These are phyloP conservation scores for Chlamydomonas schloesseri DNA, from an alignment of 139 green algal species.

Conservation along the genomic window DNA sequence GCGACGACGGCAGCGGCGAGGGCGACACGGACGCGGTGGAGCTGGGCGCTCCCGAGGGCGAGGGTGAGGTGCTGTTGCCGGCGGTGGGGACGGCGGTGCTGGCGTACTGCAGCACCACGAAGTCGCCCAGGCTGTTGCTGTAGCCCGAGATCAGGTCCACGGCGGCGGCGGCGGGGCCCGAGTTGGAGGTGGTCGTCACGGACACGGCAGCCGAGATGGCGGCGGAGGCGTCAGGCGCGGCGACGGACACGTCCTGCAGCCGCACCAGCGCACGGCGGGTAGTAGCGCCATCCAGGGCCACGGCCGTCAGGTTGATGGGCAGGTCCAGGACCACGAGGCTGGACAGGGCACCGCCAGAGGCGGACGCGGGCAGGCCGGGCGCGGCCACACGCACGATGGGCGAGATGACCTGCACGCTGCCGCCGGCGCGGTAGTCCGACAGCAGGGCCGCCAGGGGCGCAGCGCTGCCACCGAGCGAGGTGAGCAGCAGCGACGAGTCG, in stretches of 20 bases:
- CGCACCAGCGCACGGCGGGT: too few species aligned
- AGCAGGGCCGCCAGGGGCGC: neutral
- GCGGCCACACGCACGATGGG: slow-evolving; percentile 14
- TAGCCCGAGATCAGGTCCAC: neutral
- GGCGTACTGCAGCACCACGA: slow-evolving; percentile 20
- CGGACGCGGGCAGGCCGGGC: neutral
- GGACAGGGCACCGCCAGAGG: neutral
- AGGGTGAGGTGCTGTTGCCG: too few species aligned
- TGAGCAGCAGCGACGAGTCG: slow-evolving; percentile 4
- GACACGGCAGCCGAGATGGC: neutral
- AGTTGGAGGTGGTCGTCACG: neutral
- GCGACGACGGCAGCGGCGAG: too few species aligned
- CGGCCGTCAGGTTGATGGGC: slow-evolving; percentile 1
- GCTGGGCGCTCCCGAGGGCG: too few species aligned
- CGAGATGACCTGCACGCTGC: neutral
- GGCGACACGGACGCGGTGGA: too few species aligned
- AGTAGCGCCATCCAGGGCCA: too few species aligned
- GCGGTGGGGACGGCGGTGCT: too few species aligned
- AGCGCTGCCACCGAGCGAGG: neutral
- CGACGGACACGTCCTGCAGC: slow-evolving; percentile 7
- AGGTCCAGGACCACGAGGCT: slow-evolving; percentile 1
- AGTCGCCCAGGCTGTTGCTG: slow-evolving; percentile 13
- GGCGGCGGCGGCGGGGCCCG: neutral
- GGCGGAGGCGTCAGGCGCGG: neutral
- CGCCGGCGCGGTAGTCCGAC: neutral